A percentile compares a stretch with the other conserved stretches of the same genome.
Evolutionary conservation across 768 basidiomycete genomes (phyloP).

Genomic region (Tulasnella sp.): DNA sequence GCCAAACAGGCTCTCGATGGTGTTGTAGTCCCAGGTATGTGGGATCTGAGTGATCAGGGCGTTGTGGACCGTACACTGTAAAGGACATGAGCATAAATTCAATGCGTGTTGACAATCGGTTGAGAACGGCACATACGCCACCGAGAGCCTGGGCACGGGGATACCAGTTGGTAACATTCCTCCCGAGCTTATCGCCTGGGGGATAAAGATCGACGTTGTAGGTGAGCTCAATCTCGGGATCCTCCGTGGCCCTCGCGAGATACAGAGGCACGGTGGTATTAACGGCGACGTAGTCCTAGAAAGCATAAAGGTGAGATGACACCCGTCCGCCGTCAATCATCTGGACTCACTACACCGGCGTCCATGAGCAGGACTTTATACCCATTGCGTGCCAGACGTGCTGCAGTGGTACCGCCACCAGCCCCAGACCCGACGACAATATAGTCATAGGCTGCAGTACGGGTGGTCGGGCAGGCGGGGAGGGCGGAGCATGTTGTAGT

Average conservation of each 20-base stretch:
- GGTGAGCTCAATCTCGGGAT: slow-evolving; percentile 9
- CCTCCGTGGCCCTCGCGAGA: slow-evolving; percentile 9
- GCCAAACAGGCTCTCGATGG: background rate
- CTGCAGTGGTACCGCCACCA: slow-evolving; percentile 4
- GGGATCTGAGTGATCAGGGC: slow-evolving; percentile 13
- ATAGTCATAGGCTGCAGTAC: too few species aligned
- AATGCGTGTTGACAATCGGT: background rate
- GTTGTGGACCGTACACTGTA: slow-evolving; percentile 3
- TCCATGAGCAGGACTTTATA: background rate
- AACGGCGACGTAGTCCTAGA: background rate
- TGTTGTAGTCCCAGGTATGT: slow-evolving; percentile 11
- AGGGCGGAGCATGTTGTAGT: too few species aligned
- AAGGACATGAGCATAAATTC: background rate
- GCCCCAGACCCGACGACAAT: slow-evolving; percentile 7
- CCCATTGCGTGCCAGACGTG: slow-evolving; percentile 1
- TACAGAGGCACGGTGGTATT: slow-evolving; percentile 13
- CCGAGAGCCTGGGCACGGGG: slow-evolving; percentile 6
- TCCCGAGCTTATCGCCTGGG: background rate
- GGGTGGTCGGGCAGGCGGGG: too few species aligned
- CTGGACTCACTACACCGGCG: background rate
- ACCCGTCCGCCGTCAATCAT: background rate
- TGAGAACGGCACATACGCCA: background rate
- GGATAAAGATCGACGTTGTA: slow-evolving; percentile 10
- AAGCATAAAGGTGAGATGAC: background rate
- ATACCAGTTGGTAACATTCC: slow-evolving; percentile 6